Percentiles rank a stretch among this genome's conserved stretches.
These are phyloP conservation scores for Cryphonectria parasitica DNA, from an alignment of 2,329 filamentous ascomycete genomes.

Conservation along the genomic window DNA sequence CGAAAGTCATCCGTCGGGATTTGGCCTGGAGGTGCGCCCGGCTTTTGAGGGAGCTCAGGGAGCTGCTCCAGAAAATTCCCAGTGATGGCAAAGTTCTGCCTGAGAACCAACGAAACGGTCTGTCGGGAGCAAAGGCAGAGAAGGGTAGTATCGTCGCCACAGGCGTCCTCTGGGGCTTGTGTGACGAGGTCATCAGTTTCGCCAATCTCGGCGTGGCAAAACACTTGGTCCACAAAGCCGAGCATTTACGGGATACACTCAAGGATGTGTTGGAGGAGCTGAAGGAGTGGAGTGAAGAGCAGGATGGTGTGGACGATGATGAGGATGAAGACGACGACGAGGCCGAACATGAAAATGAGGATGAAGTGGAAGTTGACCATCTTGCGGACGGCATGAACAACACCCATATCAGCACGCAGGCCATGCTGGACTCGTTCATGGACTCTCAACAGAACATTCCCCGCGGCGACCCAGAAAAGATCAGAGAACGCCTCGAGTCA, in stretches of 20 bases:
- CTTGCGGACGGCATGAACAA: constrained; percentile 37
- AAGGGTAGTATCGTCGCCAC: constrained; percentile 67
- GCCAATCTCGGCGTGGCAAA: constrained; percentile 70
- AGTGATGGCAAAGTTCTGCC: constrained; percentile 58
- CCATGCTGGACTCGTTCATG: constrained; percentile 71
- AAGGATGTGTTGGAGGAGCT: constrained; percentile 85
- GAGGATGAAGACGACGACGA: constrained; percentile 53
- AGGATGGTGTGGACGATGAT: constrained; percentile 62
- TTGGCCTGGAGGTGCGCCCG: constrained; percentile 61
- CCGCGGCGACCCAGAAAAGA: constrained; percentile 62
- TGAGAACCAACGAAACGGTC: constrained; percentile 51
- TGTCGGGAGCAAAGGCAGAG: constrained; percentile 38
- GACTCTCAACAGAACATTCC: constrained; percentile 64
- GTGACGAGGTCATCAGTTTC: constrained; percentile 71
- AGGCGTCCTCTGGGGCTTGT: constrained; percentile 81
- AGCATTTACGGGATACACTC: constrained; percentile 74
- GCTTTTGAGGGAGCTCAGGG: constrained; percentile 65
- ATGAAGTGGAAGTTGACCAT: constrained; percentile 50
- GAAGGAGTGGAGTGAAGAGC: constrained; percentile 83
- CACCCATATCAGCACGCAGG: constrained; percentile 50
- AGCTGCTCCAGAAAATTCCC: constrained; percentile 64
- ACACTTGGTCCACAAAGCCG: constrained; percentile 70
- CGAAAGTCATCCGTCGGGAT: constrained; percentile 65
- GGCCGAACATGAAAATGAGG: constrained; percentile 44
- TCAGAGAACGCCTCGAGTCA: constrained; percentile 68